Conservation (phyloP, 78 protist genomes). For the Pirum gemmata region DNA sequence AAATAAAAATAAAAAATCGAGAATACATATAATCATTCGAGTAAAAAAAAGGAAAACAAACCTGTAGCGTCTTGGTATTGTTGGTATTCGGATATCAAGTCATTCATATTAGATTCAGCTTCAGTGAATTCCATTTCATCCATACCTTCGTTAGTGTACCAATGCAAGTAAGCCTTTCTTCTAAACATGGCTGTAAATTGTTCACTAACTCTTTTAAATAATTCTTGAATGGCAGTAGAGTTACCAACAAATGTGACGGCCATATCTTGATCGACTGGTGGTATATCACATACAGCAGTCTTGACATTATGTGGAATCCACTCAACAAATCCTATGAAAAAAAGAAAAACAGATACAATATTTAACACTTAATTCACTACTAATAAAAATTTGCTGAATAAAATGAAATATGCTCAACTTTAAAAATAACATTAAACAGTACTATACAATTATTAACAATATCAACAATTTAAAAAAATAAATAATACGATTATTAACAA, state of each 20-base stretch:
- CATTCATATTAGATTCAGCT: conserved; percentile 96
- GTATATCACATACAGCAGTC: conserved; percentile 90
- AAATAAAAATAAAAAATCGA: too few relatives aligned
- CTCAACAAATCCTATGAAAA: conserved; percentile 88
- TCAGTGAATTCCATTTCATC: conserved; percentile 98
- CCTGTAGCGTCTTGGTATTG: conserved; percentile 67
- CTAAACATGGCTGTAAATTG: conserved; percentile 96
- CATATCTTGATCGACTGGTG: conserved; percentile 94
- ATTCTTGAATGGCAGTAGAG: conserved; percentile 93
- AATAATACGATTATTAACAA: too few relatives aligned
- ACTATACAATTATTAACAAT: too few relatives aligned
- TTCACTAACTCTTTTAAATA: conserved; percentile 88
- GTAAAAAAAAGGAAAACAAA: not conserved
- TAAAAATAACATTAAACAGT: too few relatives aligned
- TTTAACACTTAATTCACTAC: too few relatives aligned
- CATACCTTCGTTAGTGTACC: conserved; percentile 98
- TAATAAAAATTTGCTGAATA: too few relatives aligned
- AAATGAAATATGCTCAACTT: too few relatives aligned
- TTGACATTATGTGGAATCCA: conserved; percentile 99
- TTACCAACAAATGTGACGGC: conserved; percentile 92
- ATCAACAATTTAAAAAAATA: too few relatives aligned
- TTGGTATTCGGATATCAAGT: conserved; percentile 93
- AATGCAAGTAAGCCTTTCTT: conserved; percentile 97
- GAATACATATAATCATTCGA: too few relatives aligned
- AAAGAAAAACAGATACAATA: too few relatives aligned